Conservation (phyloP, 768 basidiomycete species). For the Pleurotus sapidus region DNA sequence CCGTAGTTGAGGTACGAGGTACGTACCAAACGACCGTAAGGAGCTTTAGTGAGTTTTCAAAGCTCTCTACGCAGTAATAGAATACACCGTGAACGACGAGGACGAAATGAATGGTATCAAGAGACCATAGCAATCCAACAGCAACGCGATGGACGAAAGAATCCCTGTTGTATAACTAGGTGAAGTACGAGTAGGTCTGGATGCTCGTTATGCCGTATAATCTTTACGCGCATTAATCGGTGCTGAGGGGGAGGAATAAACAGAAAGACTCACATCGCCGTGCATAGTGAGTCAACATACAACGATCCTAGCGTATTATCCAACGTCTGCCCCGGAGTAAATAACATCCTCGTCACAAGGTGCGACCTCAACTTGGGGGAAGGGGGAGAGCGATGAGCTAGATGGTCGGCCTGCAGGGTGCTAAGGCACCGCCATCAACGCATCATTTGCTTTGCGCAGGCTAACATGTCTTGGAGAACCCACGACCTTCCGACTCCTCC, state of each 20-base stretch:
- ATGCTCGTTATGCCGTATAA: slow-evolving; percentile 20
- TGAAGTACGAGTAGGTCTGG: slow-evolving; percentile 17
- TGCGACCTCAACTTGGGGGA: neutral
- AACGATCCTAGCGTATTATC: slow-evolving; percentile 5
- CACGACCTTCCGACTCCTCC: too few species aligned
- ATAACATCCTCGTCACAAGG: neutral
- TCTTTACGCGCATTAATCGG: slow-evolving; percentile 1
- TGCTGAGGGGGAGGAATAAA: too few species aligned
- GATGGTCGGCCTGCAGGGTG: neutral
- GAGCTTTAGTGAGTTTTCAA: slow-evolving; percentile 16
- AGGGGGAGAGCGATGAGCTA: neutral
- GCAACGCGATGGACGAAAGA: slow-evolving; percentile 8
- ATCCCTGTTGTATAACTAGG: slow-evolving; percentile 13
- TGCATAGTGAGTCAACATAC: neutral
- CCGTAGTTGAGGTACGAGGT: neutral
- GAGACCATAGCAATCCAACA: slow-evolving; percentile 16
- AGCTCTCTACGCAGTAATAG: slow-evolving; percentile 19
- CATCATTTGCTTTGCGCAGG: too few species aligned
- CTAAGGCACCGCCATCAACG: too few species aligned
- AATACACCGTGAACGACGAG: slow-evolving; percentile 24
- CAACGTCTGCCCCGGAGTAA: neutral
- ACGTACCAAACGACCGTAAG: neutral
- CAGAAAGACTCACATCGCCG: neutral
- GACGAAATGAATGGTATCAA: slow-evolving; percentile 25
- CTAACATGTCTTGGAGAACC: too few species aligned